phyloP scores from a whole-genome alignment of 2,329 filamentous ascomycete genomes.

The Xylariaceae sp. region DNA sequence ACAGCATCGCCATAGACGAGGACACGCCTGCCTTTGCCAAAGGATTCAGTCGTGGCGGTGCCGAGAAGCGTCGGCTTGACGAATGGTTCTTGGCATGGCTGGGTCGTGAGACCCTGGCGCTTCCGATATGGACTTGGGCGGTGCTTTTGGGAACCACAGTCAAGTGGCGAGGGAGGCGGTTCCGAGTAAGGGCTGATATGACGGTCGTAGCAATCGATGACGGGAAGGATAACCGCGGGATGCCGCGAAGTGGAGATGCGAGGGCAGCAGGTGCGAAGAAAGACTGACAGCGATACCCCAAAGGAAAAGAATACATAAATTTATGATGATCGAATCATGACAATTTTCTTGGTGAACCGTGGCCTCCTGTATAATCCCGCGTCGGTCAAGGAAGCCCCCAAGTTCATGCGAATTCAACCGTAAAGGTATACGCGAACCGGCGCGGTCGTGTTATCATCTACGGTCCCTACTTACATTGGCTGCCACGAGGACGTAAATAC shows the following conservation, averaged over 20 bases:
- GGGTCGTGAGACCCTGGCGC: conserved; percentile 73
- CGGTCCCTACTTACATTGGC: too few relatives aligned
- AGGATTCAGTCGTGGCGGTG: conserved; percentile 32
- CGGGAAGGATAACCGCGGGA: background rate
- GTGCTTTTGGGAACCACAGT: conserved; percentile 85
- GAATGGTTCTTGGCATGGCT: conserved; percentile 83
- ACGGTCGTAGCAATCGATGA: conserved; percentile 54
- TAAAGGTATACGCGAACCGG: too few relatives aligned
- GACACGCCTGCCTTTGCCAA: conserved; percentile 72
- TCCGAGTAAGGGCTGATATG: conserved; percentile 80
- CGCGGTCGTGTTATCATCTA: too few relatives aligned
- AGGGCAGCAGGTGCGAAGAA: conserved; percentile 7
- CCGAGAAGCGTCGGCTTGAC: conserved; percentile 51
- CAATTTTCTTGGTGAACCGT: too few relatives aligned
- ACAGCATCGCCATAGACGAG: conserved; percentile 65
- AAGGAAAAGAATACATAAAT: too few relatives aligned
- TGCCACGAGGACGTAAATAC: too few relatives aligned
- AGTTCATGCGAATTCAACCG: background rate
- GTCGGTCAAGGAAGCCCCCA: background rate
- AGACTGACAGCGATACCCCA: background rate
- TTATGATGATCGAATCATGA: too few relatives aligned
- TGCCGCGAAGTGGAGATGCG: conserved; percentile 9
- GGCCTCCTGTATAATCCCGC: too few relatives aligned
- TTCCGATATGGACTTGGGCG: conserved; percentile 88
- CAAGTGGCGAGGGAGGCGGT: conserved; percentile 78